These are phyloP conservation scores for Nidula microcarpa DNA, from an alignment of 768 basidiomycete genomes.

Conservation along the genomic window DNA sequence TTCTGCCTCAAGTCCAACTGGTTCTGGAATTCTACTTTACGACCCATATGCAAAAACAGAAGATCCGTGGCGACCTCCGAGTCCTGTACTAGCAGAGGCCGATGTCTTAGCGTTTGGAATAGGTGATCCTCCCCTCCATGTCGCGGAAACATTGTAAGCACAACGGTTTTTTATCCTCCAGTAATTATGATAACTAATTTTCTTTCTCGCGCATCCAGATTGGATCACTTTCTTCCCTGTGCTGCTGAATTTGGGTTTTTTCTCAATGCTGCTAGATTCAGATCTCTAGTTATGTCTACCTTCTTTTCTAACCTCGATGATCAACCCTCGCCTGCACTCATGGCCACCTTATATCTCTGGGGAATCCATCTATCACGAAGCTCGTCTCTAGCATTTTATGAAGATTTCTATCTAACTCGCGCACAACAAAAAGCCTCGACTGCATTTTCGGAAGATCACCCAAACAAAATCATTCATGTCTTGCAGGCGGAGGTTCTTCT, in stretches of 20 bases:
- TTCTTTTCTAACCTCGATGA: slow-evolving; percentile 19
- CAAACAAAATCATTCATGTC: slow-evolving; percentile 38
- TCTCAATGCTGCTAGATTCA: slow-evolving; percentile 38
- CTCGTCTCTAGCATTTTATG: slow-evolving; percentile 18
- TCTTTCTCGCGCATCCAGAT: slow-evolving; percentile 3
- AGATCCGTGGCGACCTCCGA: no score
- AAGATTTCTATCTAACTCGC: slow-evolving; percentile 35
- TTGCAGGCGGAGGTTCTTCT: slow-evolving; percentile 57
- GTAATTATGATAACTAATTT: slow-evolving; percentile 1
- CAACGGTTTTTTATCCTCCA: not conserved
- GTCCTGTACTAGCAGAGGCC: no score
- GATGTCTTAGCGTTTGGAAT: no score
- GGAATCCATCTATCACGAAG: slow-evolving; percentile 26
- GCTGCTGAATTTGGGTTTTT: slow-evolving; percentile 56
- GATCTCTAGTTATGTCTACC: slow-evolving; percentile 23
- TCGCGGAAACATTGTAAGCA: slow-evolving; percentile 3
- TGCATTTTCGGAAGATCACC: slow-evolving; percentile 34
- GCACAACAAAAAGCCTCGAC: slow-evolving; percentile 35
- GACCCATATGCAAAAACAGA: no score
- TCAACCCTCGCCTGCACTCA: slow-evolving; percentile 35
- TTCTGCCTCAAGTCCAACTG: slow-evolving; percentile 23
- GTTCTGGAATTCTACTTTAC: slow-evolving; percentile 22
- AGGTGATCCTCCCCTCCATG: no score
- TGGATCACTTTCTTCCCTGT: slow-evolving; percentile 40
- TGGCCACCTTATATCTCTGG: slow-evolving; percentile 35